Conservation (phyloP, 805 yeast genomes). For the Saccharomycopsis babjevae region DNA sequence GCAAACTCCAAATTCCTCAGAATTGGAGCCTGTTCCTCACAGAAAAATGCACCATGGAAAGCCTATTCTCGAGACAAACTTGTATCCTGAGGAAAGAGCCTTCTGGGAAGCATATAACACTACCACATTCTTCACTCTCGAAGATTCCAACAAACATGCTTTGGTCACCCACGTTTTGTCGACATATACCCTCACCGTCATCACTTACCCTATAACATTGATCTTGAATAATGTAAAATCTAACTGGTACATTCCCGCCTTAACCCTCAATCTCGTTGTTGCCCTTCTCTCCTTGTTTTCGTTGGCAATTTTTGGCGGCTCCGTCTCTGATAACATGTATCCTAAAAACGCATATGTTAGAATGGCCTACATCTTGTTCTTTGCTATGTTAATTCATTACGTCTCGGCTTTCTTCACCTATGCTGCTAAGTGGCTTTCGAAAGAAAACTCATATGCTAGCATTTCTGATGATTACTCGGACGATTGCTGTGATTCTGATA, state of each 20-base stretch:
- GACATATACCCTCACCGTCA: conserved; percentile 34
- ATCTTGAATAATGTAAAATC: conserved; percentile 52
- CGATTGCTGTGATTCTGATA: conserved; percentile 15
- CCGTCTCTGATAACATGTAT: conserved; percentile 54
- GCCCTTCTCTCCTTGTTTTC: conserved; percentile 42
- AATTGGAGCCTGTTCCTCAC: conserved; percentile 35
- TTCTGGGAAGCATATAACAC: conserved; percentile 78
- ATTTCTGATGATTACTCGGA: conserved; percentile 24
- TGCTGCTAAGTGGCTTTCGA: conserved; percentile 31
- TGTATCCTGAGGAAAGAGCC: conserved; percentile 59
- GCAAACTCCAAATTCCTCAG: background rate
- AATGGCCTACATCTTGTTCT: conserved; percentile 51
- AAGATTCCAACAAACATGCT: conserved; percentile 38
- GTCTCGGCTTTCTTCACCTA: conserved; percentile 40
- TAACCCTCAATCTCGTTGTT: conserved; percentile 39
- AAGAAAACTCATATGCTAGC: background rate
- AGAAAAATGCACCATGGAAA: conserved; percentile 52
- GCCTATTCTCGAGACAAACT: conserved; percentile 57
- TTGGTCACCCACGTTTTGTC: conserved; percentile 46
- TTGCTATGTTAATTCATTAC: conserved; percentile 45
- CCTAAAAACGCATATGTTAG: conserved; percentile 66
- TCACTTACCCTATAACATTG: conserved; percentile 60
- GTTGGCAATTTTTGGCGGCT: conserved; percentile 47
- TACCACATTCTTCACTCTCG: conserved; percentile 57
- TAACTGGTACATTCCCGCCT: conserved; percentile 46